Conservation (phyloP, 257 asterid genomes). For the Striga asiatica region DNA sequence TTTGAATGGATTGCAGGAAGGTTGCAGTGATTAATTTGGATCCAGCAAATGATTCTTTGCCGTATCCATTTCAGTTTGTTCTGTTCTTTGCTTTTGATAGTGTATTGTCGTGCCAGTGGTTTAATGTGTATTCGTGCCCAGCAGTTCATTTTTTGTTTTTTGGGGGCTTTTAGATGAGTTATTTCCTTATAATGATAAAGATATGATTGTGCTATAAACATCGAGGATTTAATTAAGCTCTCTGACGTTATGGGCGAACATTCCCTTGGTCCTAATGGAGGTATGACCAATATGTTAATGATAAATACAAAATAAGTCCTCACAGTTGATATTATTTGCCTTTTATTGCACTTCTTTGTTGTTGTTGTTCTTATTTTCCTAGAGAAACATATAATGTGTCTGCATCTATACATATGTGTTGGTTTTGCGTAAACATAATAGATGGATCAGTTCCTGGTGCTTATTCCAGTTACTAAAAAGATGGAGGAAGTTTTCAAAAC, state of each 20-base stretch:
- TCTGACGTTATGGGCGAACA: conserved; percentile 89
- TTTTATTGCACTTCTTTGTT: not conserved
- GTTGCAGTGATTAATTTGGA: conserved; percentile 90
- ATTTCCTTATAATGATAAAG: conserved; percentile 47
- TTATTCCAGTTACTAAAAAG: not conserved
- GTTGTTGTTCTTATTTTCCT: not conserved
- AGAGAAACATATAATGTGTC: too few species aligned
- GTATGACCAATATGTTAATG: conserved; percentile 25
- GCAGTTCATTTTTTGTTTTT: not conserved
- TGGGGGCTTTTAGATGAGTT: conserved; percentile 8
- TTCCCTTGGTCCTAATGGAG: conserved; percentile 96
- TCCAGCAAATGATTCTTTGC: conserved; percentile 91
- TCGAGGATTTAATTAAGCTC: conserved; percentile 85
- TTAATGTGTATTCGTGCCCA: not conserved
- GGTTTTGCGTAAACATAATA: not conserved
- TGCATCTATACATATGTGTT: too few species aligned
- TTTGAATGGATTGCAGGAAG: conserved; percentile 50
- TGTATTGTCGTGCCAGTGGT: not conserved
- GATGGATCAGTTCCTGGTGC: not conserved
- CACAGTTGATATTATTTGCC: not conserved
- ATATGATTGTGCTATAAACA: conserved; percentile 84
- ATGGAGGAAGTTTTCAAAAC: not conserved
- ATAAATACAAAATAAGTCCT: not conserved
- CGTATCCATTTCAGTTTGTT: conserved; percentile 53
- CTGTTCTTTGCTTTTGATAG: not conserved